Conservation (phyloP, 2,329 filamentous ascomycete genomes). For the Sporothrix globosa region DNA sequence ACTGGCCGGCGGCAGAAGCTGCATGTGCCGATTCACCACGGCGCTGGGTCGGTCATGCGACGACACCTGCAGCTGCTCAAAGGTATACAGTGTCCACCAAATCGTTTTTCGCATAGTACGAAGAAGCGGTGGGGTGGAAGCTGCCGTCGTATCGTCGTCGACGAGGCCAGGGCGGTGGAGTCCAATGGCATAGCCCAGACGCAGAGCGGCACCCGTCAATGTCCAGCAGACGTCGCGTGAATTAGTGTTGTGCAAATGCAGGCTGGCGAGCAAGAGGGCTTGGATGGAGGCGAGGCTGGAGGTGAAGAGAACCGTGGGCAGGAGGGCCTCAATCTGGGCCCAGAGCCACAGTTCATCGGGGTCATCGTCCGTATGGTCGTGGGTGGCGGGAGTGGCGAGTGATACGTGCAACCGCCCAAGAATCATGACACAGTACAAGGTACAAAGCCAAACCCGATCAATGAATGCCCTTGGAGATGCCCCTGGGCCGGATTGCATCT, state of each 20-base stretch:
- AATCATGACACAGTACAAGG: constrained; percentile 48
- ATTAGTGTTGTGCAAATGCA: constrained; percentile 51
- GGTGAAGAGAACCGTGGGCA: constrained; percentile 49
- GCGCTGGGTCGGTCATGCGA: constrained; percentile 51
- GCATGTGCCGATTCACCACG: constrained; percentile 41
- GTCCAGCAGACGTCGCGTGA: constrained; percentile 49
- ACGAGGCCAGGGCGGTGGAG: constrained; percentile 45
- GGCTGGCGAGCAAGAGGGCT: constrained; percentile 47
- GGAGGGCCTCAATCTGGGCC: constrained; percentile 46
- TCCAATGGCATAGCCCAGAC: constrained; percentile 49
- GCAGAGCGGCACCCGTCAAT: constrained; percentile 48
- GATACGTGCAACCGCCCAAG: constrained; percentile 42
- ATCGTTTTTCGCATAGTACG: constrained; percentile 41
- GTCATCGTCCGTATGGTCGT: constrained; percentile 31
- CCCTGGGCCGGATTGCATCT: constrained; percentile 32
- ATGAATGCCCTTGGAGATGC: background rate
- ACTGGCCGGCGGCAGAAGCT: background rate
- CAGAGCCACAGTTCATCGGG: constrained; percentile 46
- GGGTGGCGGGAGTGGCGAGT: too few relatives aligned
- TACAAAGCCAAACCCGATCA: constrained; percentile 49
- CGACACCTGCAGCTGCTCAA: constrained; percentile 49
- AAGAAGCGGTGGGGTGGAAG: constrained; percentile 41
- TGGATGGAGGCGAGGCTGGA: constrained; percentile 48
- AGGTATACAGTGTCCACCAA: constrained; percentile 43
- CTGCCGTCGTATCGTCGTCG: constrained; percentile 40